These are phyloP conservation scores for Ulota crispa DNA, from an alignment of 225 moss, liverwort and hornwort species.

Conservation along the genomic window DNA sequence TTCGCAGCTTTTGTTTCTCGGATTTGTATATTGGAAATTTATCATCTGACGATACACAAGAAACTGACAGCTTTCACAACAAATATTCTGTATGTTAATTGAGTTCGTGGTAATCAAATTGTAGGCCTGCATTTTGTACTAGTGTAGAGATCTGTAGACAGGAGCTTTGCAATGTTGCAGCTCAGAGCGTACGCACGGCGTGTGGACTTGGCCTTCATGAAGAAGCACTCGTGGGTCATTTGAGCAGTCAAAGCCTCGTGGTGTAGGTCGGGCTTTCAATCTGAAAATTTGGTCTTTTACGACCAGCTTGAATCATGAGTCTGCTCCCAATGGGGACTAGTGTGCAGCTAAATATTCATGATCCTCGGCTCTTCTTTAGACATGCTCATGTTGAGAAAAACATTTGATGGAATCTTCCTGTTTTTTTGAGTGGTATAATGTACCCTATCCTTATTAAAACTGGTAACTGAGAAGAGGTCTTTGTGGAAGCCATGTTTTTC, in stretches of 20 bases:
- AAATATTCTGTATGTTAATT: neutral
- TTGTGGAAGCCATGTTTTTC: no score
- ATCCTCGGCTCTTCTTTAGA: no score
- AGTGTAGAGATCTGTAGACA: constrained; percentile 6
- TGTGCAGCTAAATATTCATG: no score
- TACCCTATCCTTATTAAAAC: no score
- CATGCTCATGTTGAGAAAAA: no score
- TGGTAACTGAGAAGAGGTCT: no score
- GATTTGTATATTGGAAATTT: constrained; percentile 42
- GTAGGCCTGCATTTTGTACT: neutral
- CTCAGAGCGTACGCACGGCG: constrained; percentile 2
- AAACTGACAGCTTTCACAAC: constrained; percentile 8
- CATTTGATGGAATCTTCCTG: neutral
- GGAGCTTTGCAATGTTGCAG: constrained; percentile 11
- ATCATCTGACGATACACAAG: constrained; percentile 10
- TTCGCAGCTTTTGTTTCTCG: constrained; percentile 11
- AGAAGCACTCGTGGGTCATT: neutral
- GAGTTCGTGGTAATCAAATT: neutral
- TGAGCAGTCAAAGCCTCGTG: neutral
- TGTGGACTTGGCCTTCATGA: neutral
- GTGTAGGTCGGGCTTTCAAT: neutral
- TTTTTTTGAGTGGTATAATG: no score
- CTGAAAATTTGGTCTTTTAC: neutral
- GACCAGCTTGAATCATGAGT: neutral
- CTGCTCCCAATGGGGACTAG: neutral